A percentile compares a stretch with the other conserved stretches of the same genome.
Conservation (phyloP, 805 yeast species). For the Metschnikowia cubensis region DNA sequence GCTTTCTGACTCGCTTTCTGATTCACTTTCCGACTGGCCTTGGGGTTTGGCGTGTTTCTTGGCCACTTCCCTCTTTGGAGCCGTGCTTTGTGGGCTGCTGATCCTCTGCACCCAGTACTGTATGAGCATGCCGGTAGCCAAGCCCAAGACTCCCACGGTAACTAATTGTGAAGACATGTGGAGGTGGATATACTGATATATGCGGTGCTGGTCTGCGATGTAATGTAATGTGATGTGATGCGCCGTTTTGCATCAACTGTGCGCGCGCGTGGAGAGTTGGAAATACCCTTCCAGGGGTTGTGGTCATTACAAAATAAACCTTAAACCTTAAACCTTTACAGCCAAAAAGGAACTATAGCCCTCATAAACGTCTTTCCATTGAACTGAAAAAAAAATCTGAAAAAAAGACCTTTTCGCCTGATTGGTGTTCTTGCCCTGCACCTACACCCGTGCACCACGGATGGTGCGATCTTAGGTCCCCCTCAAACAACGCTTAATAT, state of each 20-base stretch:
- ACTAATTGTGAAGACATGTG: conserved; percentile 11
- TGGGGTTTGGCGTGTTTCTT: not conserved
- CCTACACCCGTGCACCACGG: not conserved
- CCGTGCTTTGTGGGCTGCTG: not conserved
- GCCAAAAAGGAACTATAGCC: too few species aligned
- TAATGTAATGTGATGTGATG: not conserved
- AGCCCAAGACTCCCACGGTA: conserved; percentile 32
- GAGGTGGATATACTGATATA: not conserved
- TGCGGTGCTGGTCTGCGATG: not conserved
- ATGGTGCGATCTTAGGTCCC: not conserved
- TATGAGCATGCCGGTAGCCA: conserved; percentile 30
- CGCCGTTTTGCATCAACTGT: not conserved
- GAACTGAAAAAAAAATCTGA: too few species aligned
- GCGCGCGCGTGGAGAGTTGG: not conserved
- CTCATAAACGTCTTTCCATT: too few species aligned
- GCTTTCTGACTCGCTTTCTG: not conserved
- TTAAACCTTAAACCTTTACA: too few species aligned
- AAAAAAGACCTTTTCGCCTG: too few species aligned
- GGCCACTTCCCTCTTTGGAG: not conserved
- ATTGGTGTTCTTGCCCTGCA: too few species aligned
- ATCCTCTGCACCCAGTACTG: not conserved
- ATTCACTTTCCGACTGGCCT: not conserved
- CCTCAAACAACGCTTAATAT: not conserved
- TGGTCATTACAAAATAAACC: too few species aligned
- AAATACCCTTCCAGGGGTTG: not conserved